Conservation (phyloP, 2,329 filamentous ascomycete species). For the Epichloe gansuensis region DNA sequence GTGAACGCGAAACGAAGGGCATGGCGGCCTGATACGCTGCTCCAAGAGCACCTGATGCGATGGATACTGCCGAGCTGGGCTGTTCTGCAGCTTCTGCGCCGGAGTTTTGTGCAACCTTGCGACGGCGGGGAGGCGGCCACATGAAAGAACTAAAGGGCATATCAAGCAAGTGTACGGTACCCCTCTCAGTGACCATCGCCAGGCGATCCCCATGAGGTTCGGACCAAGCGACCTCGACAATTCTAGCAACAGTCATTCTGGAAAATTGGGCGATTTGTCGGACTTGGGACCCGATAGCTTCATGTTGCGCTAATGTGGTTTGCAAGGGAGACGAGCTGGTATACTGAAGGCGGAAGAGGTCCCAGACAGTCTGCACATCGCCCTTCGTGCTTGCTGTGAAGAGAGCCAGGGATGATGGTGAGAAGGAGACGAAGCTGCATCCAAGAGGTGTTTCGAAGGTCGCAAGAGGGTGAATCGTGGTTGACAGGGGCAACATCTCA, state of each 20-base stretch:
- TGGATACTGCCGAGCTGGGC: slow-evolving; percentile 45
- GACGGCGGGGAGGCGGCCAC: slow-evolving; percentile 65
- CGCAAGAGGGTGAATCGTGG: slow-evolving; percentile 47
- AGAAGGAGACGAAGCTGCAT: slow-evolving; percentile 70
- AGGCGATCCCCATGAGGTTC: slow-evolving; percentile 67
- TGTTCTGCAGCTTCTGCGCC: slow-evolving; percentile 35
- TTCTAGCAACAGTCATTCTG: slow-evolving; percentile 79
- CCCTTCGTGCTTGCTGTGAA: slow-evolving; percentile 74
- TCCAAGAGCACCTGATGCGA: slow-evolving; percentile 57
- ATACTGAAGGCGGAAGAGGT: slow-evolving; percentile 54
- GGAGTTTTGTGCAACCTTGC: slow-evolving; percentile 30
- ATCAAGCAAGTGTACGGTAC: slow-evolving; percentile 89
- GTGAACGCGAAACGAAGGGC: slow-evolving; percentile 42
- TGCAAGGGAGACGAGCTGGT: slow-evolving; percentile 50
- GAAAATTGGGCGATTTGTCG: slow-evolving; percentile 81
- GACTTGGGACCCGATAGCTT: slow-evolving; percentile 44
- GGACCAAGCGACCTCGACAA: slow-evolving; percentile 84
- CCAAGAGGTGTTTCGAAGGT: slow-evolving; percentile 62
- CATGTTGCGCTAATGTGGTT: slow-evolving; percentile 30
- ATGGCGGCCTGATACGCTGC: slow-evolving; percentile 58
- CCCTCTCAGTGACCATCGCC: slow-evolving; percentile 83
- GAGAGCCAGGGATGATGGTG: slow-evolving; percentile 58
- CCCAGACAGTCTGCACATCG: slow-evolving; percentile 75
- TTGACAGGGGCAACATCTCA: slow-evolving; percentile 40
- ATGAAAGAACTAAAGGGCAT: slow-evolving; percentile 71